Conservation (phyloP, 2,329 filamentous ascomycete genomes). For the Ophiostoma australiae region DNA sequence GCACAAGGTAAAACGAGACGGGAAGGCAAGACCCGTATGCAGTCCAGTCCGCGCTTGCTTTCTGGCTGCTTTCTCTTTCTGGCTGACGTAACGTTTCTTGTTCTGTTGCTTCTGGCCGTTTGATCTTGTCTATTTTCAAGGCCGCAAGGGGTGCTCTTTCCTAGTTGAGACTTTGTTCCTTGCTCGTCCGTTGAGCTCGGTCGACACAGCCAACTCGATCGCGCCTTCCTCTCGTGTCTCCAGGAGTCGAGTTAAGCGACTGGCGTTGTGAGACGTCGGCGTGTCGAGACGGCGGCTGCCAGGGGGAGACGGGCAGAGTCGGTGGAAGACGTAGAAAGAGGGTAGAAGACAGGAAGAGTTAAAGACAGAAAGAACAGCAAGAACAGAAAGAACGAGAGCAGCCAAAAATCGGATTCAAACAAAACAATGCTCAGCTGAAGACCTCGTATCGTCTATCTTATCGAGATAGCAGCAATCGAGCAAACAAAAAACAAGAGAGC, state of each 20-base stretch:
- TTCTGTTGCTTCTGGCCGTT: background rate
- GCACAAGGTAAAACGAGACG: conserved; percentile 10
- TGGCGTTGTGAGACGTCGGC: conserved; percentile 5
- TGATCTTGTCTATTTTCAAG: background rate
- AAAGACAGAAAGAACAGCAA: background rate
- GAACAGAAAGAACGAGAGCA: no score
- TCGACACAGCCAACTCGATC: background rate
- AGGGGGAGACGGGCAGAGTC: background rate
- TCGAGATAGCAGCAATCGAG: background rate
- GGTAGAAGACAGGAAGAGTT: background rate
- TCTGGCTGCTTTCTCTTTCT: background rate
- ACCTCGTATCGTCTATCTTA: conserved; percentile 7
- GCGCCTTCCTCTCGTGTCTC: background rate
- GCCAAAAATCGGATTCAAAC: background rate
- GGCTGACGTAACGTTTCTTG: background rate
- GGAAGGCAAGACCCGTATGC: background rate
- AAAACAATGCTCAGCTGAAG: background rate
- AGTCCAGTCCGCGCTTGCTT: conserved; percentile 1
- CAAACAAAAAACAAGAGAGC: conserved; percentile 2
- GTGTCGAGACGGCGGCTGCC: background rate
- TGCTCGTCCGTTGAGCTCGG: background rate
- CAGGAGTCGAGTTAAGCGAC: background rate
- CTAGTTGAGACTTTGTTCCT: background rate
- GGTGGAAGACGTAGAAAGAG: background rate
- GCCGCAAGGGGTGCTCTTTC: background rate